Percentiles rank a stretch among this genome's conserved stretches.
phyloP scores from a whole-genome alignment of 495 filamentous ascomycete species.

The Echria macrotheca region DNA sequence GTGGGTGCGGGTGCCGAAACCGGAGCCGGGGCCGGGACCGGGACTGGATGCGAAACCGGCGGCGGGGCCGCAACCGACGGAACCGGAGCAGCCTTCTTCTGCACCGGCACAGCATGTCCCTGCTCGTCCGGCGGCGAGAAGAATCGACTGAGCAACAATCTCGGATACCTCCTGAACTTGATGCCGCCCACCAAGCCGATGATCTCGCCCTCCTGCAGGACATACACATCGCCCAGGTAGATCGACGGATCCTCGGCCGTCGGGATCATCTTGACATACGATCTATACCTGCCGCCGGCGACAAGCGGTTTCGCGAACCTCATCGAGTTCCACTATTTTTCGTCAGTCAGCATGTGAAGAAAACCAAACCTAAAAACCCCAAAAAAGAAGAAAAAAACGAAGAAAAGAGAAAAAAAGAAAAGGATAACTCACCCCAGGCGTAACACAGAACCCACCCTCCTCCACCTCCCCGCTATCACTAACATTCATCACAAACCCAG shows the following conservation, averaged over 20 bases:
- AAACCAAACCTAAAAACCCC: background rate
- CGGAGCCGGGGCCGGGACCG: background rate
- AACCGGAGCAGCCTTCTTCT: background rate
- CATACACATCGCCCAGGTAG: constrained; percentile 44
- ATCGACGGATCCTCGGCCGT: constrained; percentile 29
- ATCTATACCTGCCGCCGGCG: constrained; percentile 50
- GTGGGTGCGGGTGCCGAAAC: background rate
- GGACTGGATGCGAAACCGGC: background rate
- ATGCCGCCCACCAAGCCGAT: constrained; percentile 31
- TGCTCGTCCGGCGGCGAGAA: constrained; percentile 33
- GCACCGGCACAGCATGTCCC: background rate
- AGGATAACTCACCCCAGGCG: constrained; percentile 40
- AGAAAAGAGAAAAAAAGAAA: background rate
- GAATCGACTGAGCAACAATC: constrained; percentile 48
- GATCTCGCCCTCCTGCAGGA: constrained; percentile 47
- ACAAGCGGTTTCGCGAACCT: constrained; percentile 50
- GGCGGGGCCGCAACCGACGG: background rate
- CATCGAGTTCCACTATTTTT: constrained; percentile 47
- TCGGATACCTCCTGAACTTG: constrained; percentile 51
- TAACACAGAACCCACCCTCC: constrained; percentile 55
- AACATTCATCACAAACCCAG: constrained; percentile 65
- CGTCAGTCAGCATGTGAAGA: too few species aligned
- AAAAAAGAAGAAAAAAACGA: background rate
- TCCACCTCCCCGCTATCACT: constrained; percentile 49
- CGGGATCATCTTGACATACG: constrained; percentile 53